Evolutionary conservation across 2,329 filamentous ascomycete genomes (phyloP).

Genomic region (Pseudocercospora musae): DNA sequence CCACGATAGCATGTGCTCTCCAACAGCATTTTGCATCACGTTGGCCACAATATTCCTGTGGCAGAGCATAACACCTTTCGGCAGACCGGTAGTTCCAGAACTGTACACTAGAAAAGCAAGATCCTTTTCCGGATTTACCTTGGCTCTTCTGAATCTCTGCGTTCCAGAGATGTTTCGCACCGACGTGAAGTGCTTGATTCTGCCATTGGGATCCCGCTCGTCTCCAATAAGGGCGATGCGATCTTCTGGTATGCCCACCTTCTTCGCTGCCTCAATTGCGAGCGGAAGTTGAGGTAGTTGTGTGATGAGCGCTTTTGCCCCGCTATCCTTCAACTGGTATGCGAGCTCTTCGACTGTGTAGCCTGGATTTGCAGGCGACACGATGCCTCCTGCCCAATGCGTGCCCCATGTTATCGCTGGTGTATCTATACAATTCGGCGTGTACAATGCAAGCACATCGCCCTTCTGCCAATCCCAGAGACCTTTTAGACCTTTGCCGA

Average conservation of each 20-base stretch:
- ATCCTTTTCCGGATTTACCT: conserved; percentile 66
- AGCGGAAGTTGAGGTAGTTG: conserved; percentile 64
- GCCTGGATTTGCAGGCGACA: conserved; percentile 82
- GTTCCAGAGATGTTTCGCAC: conserved; percentile 63
- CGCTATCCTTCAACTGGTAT: conserved; percentile 76
- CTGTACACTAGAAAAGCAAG: conserved; percentile 83
- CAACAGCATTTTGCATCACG: conserved; percentile 42
- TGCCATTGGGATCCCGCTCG: conserved; percentile 55
- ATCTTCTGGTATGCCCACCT: conserved; percentile 64
- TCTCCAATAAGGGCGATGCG: conserved; percentile 76
- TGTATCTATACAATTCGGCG: conserved; percentile 83
- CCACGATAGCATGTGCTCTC: conserved; percentile 50
- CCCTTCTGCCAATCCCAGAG: conserved; percentile 75
- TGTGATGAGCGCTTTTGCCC: conserved; percentile 71
- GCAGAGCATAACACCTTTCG: conserved; percentile 73
- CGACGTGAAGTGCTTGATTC: conserved; percentile 68
- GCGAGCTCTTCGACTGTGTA: conserved; percentile 81
- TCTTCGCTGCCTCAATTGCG: conserved; percentile 40
- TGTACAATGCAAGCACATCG: conserved; percentile 77
- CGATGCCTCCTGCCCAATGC: conserved; percentile 75
- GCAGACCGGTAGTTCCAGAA: conserved; percentile 83
- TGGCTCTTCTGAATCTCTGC: conserved; percentile 57
- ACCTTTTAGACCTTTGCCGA: conserved; percentile 74
- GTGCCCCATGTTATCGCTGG: conserved; percentile 72
- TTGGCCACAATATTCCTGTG: conserved; percentile 83